Conservation (phyloP, 2,329 filamentous ascomycete species). For the Alternaria sp. region DNA sequence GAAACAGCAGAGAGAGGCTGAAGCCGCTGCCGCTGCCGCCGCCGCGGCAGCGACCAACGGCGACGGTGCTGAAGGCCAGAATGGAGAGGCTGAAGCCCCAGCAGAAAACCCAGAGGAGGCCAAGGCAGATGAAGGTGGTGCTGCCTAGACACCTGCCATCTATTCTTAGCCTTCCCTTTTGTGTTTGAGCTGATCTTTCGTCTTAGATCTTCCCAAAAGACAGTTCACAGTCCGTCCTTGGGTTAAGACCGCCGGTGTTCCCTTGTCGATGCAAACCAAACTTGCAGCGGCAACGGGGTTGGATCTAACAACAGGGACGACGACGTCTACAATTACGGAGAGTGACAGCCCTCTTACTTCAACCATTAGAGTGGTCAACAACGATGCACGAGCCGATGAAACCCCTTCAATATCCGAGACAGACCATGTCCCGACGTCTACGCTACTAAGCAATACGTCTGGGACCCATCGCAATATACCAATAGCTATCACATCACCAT, state of each 20-base stretch:
- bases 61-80: constrained; percentile 31
- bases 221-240: constrained; percentile 38
- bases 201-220: constrained; percentile 28
- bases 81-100: constrained; percentile 30
- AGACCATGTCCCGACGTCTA: neutral
- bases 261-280: constrained; percentile 25
- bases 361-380: constrained; percentile 22
- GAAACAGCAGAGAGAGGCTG: constrained; percentile 49
- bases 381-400: neutral
- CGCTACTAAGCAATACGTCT: neutral
- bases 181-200: constrained; percentile 36
- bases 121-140: constrained; percentile 48
- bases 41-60: constrained; percentile 31
- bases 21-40: constrained; percentile 41
- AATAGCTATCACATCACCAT: constrained; percentile 4
- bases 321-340: neutral
- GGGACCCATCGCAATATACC: neutral
- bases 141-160: constrained; percentile 39
- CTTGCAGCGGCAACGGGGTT: constrained; percentile 7
- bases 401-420: neutral
- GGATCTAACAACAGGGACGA: constrained; percentile 11
- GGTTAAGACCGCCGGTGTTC: constrained; percentile 35
- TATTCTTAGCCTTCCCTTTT: constrained; percentile 19
- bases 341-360: neutral
- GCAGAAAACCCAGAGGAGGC: constrained; percentile 37